Evolutionary conservation across 805 yeast species (phyloP), one percentile per base, ranked within the genome.

Genomic region (Metschnikowia shivogae): DNA sequence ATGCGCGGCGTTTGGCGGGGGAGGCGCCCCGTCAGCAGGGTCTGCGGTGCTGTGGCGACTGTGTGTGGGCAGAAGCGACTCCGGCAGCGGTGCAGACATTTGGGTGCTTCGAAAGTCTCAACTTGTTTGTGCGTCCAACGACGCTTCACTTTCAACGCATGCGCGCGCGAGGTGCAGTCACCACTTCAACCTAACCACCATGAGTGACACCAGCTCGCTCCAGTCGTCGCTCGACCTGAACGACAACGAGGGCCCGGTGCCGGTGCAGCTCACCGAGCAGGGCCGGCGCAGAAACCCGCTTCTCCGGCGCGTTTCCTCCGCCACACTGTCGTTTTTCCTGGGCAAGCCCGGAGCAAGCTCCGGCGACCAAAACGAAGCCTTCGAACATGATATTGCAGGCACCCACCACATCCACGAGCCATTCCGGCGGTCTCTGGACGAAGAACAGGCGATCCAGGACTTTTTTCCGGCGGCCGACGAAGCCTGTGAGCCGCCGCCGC

Each of bases 281-380:
- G 27, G 38, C 14, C 42, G 42, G 11, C 41, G 35, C 7, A 36
- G 31, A 13, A 34, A 41, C 9, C 40, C 56, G 5, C 34, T 46
- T 3, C 38, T 45, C 14, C 42, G 61, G 34, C 36, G 60, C 20
- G 12, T 55, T 2, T 58, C 61, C 5, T 40, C 46, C 12, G 59
- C 60, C 17, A 47, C 57, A 2, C 32, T 48, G 6, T 36, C 45
- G 6, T 45, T 48, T n/a, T 45, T 45, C 20, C 48, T 45, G 46
- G 13, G 33, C 11, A 29, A 28, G 17, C 14, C 29, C 19, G 10
- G 5, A 12, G 30, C 35, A 1, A 32, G 9, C 4, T 34, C 42
- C 7, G 43, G 42, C 5, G 8, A 34, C 6, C 45, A 41, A 10
- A 31, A 27, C 24, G 52, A 48, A 17, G 36, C 43, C 2, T 34